Evolutionary conservation across 805 yeast species (phyloP), one percentile per base, ranked within the genome.

Genomic region (Teunomyces aglyptinius): DNA sequence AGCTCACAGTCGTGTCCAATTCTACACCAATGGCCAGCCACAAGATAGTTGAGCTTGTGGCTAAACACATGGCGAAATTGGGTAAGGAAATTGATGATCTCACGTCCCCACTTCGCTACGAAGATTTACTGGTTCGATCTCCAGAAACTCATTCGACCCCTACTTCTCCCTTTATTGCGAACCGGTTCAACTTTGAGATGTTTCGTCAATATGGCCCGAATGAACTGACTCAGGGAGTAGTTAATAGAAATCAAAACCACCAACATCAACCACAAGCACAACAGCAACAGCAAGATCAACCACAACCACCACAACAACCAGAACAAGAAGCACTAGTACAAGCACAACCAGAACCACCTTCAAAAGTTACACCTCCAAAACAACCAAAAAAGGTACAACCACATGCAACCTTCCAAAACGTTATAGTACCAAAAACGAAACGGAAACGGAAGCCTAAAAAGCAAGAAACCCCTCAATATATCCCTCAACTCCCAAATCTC

Each of bases 1-100:
- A 51, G 24, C 38, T 51, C 7, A 26, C 45, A 2, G 36, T 48
- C 13, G 27, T 45, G 35, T 35, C 45, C 16, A 47, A 50, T 32
- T 43, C 46, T 36, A n/a, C 42, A 5, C 15, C 48, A 5, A 19
- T 19, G 16, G n/a, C 29, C 1, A 35, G 44, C 16, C 41, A 39
- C 26, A 58, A 54, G 43, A 40, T 60, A 19, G 44, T 56, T 26
- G 62, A 58, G 29, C 31, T 58, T 10, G 55, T 60, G 45, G 47
- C 49, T 27, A 58, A 54, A 33, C 58, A 57, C 45, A 48, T 59
- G 20, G 45, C 46, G 29, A 49, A 48, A 33, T 44, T 60, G 26
- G 52, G 56, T 27, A 59, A 58, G 42, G 64, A 59, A 19, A 58
- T 60, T 27, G 61, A 59, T 34, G 57, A 50, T 13, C 40, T 58